These are phyloP conservation scores for Chlamydomonas asymmetrica DNA, from an alignment of 139 green algal genomes.

Conservation along the genomic window DNA sequence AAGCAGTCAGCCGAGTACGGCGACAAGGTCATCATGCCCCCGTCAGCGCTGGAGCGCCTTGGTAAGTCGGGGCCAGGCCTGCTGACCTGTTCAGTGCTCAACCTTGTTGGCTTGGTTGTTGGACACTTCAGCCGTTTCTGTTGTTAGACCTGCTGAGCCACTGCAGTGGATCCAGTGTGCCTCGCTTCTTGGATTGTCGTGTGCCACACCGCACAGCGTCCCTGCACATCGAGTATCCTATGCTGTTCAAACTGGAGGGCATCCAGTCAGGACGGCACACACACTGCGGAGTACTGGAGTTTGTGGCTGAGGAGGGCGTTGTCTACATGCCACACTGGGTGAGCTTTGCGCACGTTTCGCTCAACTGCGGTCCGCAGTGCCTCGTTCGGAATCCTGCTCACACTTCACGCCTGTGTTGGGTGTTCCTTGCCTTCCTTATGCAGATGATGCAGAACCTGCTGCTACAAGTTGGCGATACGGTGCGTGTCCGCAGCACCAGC, in stretches of 20 bases:
- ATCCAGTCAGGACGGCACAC: slow-evolving; percentile 60
- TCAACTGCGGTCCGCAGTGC: not conserved
- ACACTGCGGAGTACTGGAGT: slow-evolving; percentile 98
- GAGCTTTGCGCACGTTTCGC: slow-evolving; percentile 3
- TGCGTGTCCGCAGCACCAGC: slow-evolving; percentile 79
- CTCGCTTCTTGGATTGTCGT: no score
- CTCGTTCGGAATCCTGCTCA: not conserved
- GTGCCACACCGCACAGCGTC: slow-evolving; percentile 79
- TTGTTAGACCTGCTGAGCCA: no score
- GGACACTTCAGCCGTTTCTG: no score
- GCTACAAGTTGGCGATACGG: slow-evolving; percentile 87
- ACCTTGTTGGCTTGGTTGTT: no score
- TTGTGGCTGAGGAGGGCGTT: slow-evolving; percentile 95
- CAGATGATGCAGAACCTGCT: slow-evolving; percentile 99
- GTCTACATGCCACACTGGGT: slow-evolving; percentile 98
- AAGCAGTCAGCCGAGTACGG: slow-evolving; percentile 85
- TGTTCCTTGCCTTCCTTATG: no score
- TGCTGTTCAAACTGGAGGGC: slow-evolving; percentile 96
- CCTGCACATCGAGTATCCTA: slow-evolving; percentile 97
- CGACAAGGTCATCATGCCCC: slow-evolving; percentile 97
- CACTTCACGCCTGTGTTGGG: no score
- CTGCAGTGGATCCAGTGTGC: not conserved
- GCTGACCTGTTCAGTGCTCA: no score
- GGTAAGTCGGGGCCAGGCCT: slow-evolving; percentile 44
- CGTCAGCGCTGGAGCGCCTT: slow-evolving; percentile 91